A percentile compares a stretch with the other conserved stretches of the same genome.
These are phyloP conservation scores for Fusarium sp. DNA, from an alignment of 2,329 filamentous ascomycete genomes.

Conservation along the genomic window DNA sequence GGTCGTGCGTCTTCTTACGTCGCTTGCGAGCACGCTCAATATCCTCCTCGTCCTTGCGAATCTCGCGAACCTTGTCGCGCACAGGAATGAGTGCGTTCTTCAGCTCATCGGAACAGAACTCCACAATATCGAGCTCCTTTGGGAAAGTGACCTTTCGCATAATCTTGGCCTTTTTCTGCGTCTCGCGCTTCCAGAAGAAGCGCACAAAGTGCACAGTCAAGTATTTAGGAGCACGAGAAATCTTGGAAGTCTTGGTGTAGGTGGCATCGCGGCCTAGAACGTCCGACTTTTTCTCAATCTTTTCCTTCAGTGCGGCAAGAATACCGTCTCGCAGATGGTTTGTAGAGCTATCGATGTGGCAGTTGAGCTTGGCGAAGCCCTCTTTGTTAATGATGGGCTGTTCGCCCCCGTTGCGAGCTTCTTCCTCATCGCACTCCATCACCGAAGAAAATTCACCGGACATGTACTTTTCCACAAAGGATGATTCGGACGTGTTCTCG, in stretches of 20 bases:
- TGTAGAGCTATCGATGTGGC: conserved; percentile 87
- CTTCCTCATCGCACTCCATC: conserved; percentile 85
- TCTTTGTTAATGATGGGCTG: conserved; percentile 75
- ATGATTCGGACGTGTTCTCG: conserved; percentile 63
- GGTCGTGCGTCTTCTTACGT: conserved; percentile 75
- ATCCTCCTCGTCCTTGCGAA: conserved; percentile 95
- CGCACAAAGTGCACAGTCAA: conserved; percentile 97
- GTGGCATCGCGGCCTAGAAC: conserved; percentile 79
- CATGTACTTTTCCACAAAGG: conserved; percentile 93
- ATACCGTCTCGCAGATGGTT: conserved; percentile 95
- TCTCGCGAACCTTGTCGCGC: conserved; percentile 94
- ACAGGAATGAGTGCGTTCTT: conserved; percentile 86
- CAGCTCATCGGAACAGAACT: conserved; percentile 94
- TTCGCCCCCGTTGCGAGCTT: conserved; percentile 80
- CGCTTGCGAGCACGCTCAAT: conserved; percentile 91
- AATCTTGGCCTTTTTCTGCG: conserved; percentile 98
- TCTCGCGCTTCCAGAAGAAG: conserved; percentile 97
- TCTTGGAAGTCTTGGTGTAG: conserved; percentile 92
- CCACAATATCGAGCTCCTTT: conserved; percentile 89
- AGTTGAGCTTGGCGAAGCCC: conserved; percentile 90
- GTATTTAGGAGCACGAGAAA: conserved; percentile 92
- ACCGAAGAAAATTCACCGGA: conserved; percentile 81
- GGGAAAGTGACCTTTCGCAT: conserved; percentile 99
- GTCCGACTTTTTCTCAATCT: conserved; percentile 89
- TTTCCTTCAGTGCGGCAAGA: conserved; percentile 81